Evolutionary conservation across 2,329 filamentous ascomycete genomes (phyloP).

Genomic region (Colletotrichum noveboracense): DNA sequence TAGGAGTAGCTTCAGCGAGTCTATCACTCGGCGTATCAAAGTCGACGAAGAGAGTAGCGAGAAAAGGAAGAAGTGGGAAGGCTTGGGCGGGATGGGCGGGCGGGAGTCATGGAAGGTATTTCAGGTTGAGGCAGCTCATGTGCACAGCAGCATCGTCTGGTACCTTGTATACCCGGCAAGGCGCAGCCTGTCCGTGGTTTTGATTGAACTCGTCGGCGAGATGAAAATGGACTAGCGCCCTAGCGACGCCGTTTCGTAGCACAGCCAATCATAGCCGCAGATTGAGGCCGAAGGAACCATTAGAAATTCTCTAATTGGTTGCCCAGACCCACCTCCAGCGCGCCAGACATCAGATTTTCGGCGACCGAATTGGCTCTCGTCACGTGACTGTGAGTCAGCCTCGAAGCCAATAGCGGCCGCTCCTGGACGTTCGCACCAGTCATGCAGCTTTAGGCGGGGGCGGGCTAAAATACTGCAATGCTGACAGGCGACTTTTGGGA

Average conservation of each 20-base stretch:
- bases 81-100: neutral
- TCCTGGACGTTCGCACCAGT: neutral
- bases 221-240: conserved; percentile 41
- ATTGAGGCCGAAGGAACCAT: neutral
- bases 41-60: neutral
- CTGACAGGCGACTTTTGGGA: neutral
- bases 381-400: conserved; percentile 23
- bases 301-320: conserved; percentile 30
- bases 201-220: conserved; percentile 42
- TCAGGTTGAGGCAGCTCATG: conserved; percentile 22
- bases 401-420: conserved; percentile 21
- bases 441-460: neutral
- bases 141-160: neutral
- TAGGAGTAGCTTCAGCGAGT: neutral
- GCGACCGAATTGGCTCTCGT: conserved; percentile 31
- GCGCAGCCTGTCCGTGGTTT: conserved; percentile 21
- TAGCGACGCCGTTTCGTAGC: neutral
- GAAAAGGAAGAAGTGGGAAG: neutral
- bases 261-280: conserved; percentile 31
- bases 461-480: neutral
- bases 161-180: conserved; percentile 14
- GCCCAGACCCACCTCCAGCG: conserved; percentile 26
- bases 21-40: neutral
- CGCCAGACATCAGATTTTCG: conserved; percentile 35
- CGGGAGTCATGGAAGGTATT: conserved; percentile 29